Evolutionary conservation across 2,329 filamentous ascomycete species (phyloP).

Genomic region (Aspergillus brunneoviolaceus): DNA sequence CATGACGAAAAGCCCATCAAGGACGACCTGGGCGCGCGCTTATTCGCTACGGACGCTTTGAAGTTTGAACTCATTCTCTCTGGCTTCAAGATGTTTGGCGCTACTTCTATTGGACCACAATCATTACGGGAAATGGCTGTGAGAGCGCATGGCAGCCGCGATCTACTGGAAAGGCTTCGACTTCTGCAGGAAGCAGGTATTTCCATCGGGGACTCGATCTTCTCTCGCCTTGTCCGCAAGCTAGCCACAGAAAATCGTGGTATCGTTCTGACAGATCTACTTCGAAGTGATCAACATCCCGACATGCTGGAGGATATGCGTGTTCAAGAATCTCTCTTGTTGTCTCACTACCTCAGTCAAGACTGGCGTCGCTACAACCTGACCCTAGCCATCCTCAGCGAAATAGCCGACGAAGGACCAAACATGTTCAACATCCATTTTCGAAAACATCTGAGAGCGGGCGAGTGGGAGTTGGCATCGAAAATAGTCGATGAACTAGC

Average conservation of each 20-base stretch:
- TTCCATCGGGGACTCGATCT: constrained; percentile 61
- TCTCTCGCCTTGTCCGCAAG: constrained; percentile 63
- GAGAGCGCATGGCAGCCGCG: constrained; percentile 57
- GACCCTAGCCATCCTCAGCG: constrained; percentile 55
- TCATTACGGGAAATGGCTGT: constrained; percentile 75
- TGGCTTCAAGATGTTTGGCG: constrained; percentile 67
- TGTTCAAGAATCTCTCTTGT: constrained; percentile 56
- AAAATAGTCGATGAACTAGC: constrained; percentile 52
- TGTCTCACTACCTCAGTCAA: constrained; percentile 50
- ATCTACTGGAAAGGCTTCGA: constrained; percentile 59
- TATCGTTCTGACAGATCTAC: constrained; percentile 51
- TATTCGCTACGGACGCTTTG: constrained; percentile 76
- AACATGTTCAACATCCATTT: constrained; percentile 41
- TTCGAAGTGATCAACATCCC: constrained; percentile 64
- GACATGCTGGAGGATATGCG: constrained; percentile 59
- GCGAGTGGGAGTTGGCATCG: constrained; percentile 31
- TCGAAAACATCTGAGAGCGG: constrained; percentile 37
- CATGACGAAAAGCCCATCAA: constrained; percentile 52
- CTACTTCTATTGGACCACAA: constrained; percentile 70
- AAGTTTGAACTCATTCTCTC: constrained; percentile 70
- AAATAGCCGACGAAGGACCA: constrained; percentile 31
- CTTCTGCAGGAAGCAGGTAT: constrained; percentile 65
- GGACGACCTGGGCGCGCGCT: constrained; percentile 71
- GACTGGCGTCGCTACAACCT: constrained; percentile 56
- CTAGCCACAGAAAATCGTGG: constrained; percentile 61